Percentiles rank a stretch among this genome's conserved stretches.
phyloP scores from a whole-genome alignment of 768 basidiomycete genomes.

The Rickenella mellea region DNA sequence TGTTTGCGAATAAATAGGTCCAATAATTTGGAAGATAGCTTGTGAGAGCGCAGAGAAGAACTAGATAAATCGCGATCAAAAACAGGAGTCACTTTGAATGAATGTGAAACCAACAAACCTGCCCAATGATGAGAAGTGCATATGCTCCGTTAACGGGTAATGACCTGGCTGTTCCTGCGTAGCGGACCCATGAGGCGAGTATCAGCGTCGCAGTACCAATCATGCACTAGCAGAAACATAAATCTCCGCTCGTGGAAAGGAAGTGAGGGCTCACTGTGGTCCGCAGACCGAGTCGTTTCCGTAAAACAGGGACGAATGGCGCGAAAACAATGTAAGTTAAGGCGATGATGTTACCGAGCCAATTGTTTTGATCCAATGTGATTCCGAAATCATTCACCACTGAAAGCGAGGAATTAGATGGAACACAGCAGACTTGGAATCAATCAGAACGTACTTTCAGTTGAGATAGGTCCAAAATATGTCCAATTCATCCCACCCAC shows the following conservation, averaged over 20 bases:
- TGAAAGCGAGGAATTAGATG: conserved; percentile 15
- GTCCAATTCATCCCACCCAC: conserved; percentile 60
- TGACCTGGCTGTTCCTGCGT: conserved; percentile 52
- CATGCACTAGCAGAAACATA: conserved; percentile 39
- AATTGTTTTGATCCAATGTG: conserved; percentile 64
- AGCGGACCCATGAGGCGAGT: conserved; percentile 68
- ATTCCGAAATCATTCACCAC: conserved; percentile 58
- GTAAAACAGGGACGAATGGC: conserved; percentile 46
- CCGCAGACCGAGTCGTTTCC: conserved; percentile 50
- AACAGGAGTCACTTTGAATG: too few relatives aligned
- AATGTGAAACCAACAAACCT: conserved; percentile 31
- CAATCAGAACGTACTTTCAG: conserved; percentile 36
- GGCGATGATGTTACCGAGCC: conserved; percentile 66
- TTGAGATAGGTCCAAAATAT: conserved; percentile 82
- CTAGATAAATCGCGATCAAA: too few relatives aligned
- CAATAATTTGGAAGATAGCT: conserved; percentile 67
- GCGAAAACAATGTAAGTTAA: conserved; percentile 56
- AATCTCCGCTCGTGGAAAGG: neutral
- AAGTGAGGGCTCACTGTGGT: conserved; percentile 42
- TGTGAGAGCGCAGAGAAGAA: conserved; percentile 55
- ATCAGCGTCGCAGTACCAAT: conserved; percentile 45
- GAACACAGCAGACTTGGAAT: neutral
- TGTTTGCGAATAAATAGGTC: conserved; percentile 71
- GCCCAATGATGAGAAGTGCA: conserved; percentile 58
- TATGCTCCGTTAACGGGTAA: conserved; percentile 47